phyloP scores from a whole-genome alignment of 331 rosid genomes.

The Erythrophleum ivorense region DNA sequence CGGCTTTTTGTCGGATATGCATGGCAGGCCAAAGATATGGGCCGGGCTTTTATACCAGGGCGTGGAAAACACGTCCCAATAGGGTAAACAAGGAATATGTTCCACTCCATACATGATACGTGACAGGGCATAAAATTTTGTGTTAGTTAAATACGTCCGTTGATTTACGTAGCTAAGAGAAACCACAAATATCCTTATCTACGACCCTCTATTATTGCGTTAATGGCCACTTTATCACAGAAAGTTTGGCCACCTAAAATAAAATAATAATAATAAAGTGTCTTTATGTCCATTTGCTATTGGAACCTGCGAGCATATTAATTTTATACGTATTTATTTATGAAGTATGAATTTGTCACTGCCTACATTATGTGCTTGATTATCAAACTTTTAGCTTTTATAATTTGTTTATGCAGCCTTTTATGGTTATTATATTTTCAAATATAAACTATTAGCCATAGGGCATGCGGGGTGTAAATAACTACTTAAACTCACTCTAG shows the following conservation, averaged over 20 bases:
- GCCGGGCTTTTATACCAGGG: slow-evolving; percentile 14
- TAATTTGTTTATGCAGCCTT: neutral
- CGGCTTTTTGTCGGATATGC: slow-evolving; percentile 44
- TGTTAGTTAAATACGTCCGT: slow-evolving; percentile 42
- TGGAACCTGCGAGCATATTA: neutral
- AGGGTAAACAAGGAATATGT: slow-evolving; percentile 56
- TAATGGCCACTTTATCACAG: slow-evolving; percentile 49
- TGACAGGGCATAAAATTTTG: slow-evolving; percentile 42
- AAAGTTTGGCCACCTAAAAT: slow-evolving; percentile 59
- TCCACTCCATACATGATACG: slow-evolving; percentile 34
- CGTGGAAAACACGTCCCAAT: slow-evolving; percentile 36
- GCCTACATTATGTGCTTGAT: slow-evolving; percentile 30
- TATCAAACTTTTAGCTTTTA: neutral
- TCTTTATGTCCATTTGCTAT: slow-evolving; percentile 47
- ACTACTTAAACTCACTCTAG: neutral
- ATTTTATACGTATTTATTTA: neutral
- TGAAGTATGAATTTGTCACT: slow-evolving; percentile 29
- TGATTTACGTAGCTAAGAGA: slow-evolving; percentile 43
- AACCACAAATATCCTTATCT: slow-evolving; percentile 45
- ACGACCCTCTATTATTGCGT: slow-evolving; percentile 31
- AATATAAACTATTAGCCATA: neutral
- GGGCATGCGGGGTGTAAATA: slow-evolving; percentile 14
- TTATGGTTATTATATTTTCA: neutral
- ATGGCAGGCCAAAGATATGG: neutral
- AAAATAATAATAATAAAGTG: slow-evolving; percentile 35